Evolutionary conservation across 495 filamentous ascomycete species (phyloP).

Genomic region (Entonaema liquescens): DNA sequence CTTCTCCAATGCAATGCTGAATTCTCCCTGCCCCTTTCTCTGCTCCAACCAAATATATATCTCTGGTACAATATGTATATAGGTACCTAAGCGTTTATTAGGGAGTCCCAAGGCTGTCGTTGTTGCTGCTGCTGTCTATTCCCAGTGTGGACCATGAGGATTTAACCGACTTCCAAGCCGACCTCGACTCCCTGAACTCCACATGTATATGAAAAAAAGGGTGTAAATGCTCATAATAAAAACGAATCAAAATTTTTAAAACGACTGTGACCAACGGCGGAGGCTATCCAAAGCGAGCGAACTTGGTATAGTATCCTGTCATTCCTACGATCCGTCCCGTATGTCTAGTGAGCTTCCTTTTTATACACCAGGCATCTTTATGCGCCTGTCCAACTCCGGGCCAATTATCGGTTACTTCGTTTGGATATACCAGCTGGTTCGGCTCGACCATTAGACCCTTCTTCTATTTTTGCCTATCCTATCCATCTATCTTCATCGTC

Average conservation of each 20-base stretch:
- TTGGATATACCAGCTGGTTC: slow-evolving; percentile 1
- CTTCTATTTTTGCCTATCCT: neutral
- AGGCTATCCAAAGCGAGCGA: slow-evolving; percentile 6
- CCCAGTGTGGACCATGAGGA: neutral
- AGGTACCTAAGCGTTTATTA: slow-evolving; percentile 4
- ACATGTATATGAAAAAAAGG: slow-evolving; percentile 2
- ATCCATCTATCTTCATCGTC: slow-evolving; percentile 29
- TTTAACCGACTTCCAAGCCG: slow-evolving; percentile 4
- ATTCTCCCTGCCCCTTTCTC: neutral
- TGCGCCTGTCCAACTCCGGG: slow-evolving; percentile 8
- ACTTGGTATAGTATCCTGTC: slow-evolving; percentile 11
- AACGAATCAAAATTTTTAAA: slow-evolving; percentile 8
- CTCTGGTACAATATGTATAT: neutral
- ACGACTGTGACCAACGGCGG: slow-evolving; percentile 14
- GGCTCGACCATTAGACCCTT: neutral
- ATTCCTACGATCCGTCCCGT: slow-evolving; percentile 12
- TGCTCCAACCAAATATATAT: neutral
- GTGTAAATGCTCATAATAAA: slow-evolving; percentile 19
- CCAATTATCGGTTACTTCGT: slow-evolving; percentile 19
- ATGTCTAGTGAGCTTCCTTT: neutral
- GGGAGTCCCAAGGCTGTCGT: neutral
- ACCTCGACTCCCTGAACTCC: slow-evolving; percentile 22
- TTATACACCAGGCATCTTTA: slow-evolving; percentile 4
- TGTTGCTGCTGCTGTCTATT: slow-evolving; percentile 7
- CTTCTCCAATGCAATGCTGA: neutral